These are phyloP conservation scores for Phytophthora litchii DNA, from an alignment of 352 stramenopile genomes.

Conservation along the genomic window DNA sequence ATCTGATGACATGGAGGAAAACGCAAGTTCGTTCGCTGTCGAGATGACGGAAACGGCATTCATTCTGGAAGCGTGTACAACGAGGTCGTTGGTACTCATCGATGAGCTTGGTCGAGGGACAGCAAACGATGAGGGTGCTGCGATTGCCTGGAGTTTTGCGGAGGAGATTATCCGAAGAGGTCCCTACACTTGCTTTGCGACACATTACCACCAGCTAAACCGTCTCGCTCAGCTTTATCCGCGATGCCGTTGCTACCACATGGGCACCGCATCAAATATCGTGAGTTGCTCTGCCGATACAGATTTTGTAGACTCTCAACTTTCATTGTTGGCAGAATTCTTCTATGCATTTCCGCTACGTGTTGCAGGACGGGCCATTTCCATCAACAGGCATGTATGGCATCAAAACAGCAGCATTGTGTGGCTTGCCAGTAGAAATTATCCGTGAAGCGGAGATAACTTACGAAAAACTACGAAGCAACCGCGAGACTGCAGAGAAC, in stretches of 20 bases:
- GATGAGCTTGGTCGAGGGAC: slow-evolving; percentile 93
- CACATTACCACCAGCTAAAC: slow-evolving; percentile 88
- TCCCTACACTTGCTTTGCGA: slow-evolving; percentile 90
- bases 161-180: slow-evolving; percentile 77
- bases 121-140: slow-evolving; percentile 87
- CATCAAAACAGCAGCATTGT: slow-evolving; percentile 79
- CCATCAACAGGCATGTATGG: slow-evolving; percentile 73
- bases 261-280: slow-evolving; percentile 51
- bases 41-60: slow-evolving; percentile 93
- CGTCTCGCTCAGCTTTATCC: slow-evolving; percentile 65
- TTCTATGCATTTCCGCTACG: slow-evolving; percentile 62
- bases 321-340: slow-evolving; percentile 42
- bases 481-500: slow-evolving; percentile 28
- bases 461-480: slow-evolving; percentile 40
- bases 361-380: slow-evolving; percentile 73
- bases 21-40: slow-evolving; percentile 90
- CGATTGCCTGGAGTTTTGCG: slow-evolving; percentile 89
- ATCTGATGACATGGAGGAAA: slow-evolving; percentile 94
- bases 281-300: slow-evolving; percentile 29
- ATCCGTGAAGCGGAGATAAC: slow-evolving; percentile 60
- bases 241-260: slow-evolving; percentile 73
- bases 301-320: neutral
- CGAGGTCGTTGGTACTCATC: slow-evolving; percentile 85
- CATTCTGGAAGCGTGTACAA: slow-evolving; percentile 77
- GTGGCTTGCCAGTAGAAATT: slow-evolving; percentile 67